phyloP scores from a whole-genome alignment of 192 early-diverging fungal genomes.

The Coemansia sp. region DNA sequence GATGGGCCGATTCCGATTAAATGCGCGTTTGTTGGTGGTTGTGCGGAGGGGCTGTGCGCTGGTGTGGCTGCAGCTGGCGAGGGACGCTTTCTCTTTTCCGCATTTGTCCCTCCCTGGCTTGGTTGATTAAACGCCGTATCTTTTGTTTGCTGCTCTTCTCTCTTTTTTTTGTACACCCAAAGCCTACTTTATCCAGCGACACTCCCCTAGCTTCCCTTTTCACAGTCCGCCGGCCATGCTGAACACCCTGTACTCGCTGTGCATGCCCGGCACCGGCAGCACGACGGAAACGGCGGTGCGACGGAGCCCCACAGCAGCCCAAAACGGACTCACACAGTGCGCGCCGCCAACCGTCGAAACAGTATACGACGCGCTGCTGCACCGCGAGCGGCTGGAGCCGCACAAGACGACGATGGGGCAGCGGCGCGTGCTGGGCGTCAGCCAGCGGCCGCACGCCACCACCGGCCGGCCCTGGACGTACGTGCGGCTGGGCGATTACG shows the following conservation, averaged over 20 bases:
- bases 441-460: slow-evolving; percentile 61
- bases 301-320: slow-evolving; percentile 23
- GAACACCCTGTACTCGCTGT: slow-evolving; percentile 19
- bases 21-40: background rate
- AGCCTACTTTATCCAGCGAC: no score
- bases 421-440: slow-evolving; percentile 61
- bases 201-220: no score
- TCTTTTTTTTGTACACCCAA: no score
- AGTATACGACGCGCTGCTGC: slow-evolving; percentile 67
- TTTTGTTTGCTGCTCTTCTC: no score
- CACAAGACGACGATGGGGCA: slow-evolving; percentile 67
- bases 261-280: slow-evolving; percentile 17
- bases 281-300: slow-evolving; percentile 24
- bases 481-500: slow-evolving; percentile 74
- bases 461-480: slow-evolving; percentile 71
- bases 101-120: background rate
- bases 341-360: slow-evolving; percentile 56
- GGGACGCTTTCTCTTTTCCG: slow-evolving; percentile 1
- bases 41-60: no score
- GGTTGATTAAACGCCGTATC: no score
- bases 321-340: slow-evolving; percentile 16
- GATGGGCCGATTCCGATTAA: no score
- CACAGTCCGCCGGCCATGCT: no score
- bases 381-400: slow-evolving; percentile 57
- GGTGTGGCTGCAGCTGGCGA: no score